Percentiles rank a stretch among this genome's conserved stretches.
Evolutionary conservation across 306 rosid species (phyloP).

Genomic region (Quercus robur): DNA sequence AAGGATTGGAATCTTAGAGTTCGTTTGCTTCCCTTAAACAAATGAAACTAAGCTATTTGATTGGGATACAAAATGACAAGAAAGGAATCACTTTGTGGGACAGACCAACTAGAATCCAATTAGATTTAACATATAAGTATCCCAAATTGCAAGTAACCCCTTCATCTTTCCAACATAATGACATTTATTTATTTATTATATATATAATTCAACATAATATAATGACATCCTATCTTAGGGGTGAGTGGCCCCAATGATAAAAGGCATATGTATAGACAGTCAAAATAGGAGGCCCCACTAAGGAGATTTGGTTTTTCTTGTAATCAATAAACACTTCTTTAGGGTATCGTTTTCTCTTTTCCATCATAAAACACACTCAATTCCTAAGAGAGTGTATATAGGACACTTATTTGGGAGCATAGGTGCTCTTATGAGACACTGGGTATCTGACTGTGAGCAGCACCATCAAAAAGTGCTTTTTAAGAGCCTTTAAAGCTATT

Average conservation of each 20-base stretch:
- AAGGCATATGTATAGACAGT: background rate
- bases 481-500: no score
- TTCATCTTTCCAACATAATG: constrained; percentile 1
- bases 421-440: background rate
- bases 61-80: constrained; percentile 14
- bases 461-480: no score
- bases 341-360: background rate
- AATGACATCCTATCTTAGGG: background rate
- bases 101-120: background rate
- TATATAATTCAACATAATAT: no score
- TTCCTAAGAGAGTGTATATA: background rate
- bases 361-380: background rate
- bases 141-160: constrained; percentile 23
- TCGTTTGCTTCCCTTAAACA: constrained; percentile 4
- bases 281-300: background rate
- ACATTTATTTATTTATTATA: background rate
- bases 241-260: background rate
- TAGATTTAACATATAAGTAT: constrained; percentile 20
- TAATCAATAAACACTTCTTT: background rate
- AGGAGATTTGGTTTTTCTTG: background rate
- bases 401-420: background rate
- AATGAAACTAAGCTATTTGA: background rate
- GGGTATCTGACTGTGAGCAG: no score
- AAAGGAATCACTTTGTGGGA: constrained; percentile 18
- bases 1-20: constrained; percentile 6